Conservation (phyloP, 306 rosid genomes). For the Dryas drummondii region DNA sequence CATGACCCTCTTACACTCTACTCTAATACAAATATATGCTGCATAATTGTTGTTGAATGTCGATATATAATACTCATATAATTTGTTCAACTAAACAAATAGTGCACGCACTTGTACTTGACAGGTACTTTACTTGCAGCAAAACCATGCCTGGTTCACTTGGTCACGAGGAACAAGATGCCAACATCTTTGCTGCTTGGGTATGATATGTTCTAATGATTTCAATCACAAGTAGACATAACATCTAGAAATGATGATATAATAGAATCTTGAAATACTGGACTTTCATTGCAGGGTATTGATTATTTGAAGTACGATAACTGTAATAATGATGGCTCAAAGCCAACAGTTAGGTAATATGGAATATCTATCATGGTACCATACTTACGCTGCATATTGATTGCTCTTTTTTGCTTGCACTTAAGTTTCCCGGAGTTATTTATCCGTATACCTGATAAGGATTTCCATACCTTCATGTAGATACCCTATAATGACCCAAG, state of each 20-base stretch:
- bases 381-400: neutral
- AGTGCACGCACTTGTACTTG: constrained; percentile 7
- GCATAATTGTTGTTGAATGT: neutral
- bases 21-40: neutral
- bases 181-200: constrained; percentile 90
- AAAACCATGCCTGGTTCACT: constrained; percentile 92
- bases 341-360: constrained; percentile 71
- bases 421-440: neutral
- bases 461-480: constrained; percentile 32
- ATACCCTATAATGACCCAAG: constrained; percentile 88
- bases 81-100: neutral
- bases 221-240: neutral
- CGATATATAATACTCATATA: neutral
- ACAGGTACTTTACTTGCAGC: constrained; percentile 89
- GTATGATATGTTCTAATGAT: constrained; percentile 35
- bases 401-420: neutral
- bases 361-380: neutral
- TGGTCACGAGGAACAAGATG: constrained; percentile 88
- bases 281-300: constrained; percentile 61
- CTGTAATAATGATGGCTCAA: constrained; percentile 65
- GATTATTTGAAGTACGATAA: constrained; percentile 98
- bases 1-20: neutral
- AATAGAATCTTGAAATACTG: neutral
- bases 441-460: neutral
- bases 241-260: neutral